These are phyloP conservation scores for Pulveroboletus sp. DNA, from an alignment of 768 basidiomycete genomes.

Conservation along the genomic window DNA sequence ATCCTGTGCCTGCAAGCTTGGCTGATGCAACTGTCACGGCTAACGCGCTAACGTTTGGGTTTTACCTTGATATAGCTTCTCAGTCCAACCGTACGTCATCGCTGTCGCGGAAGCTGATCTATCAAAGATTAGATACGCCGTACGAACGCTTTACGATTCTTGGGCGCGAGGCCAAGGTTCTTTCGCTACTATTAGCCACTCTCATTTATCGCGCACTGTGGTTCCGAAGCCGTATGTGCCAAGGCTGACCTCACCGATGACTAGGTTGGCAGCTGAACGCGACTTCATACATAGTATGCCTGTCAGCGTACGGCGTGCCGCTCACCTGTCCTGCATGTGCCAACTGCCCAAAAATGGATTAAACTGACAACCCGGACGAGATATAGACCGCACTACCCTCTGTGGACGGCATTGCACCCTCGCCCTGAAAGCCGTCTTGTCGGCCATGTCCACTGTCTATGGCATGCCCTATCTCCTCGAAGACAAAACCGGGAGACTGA, in stretches of 20 bases:
- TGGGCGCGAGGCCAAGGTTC: constrained; percentile 16
- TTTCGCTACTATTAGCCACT: constrained; percentile 12
- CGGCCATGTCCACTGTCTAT: constrained; percentile 37
- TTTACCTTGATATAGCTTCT: constrained; percentile 21
- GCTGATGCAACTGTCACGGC: constrained; percentile 8
- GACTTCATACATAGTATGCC: constrained; percentile 17
- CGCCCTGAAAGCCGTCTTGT: not conserved
- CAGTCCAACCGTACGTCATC: constrained; percentile 28
- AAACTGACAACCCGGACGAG: constrained; percentile 9
- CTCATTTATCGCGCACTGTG: constrained; percentile 9
- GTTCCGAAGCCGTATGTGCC: not conserved
- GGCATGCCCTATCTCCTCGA: constrained; percentile 61
- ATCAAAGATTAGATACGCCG: constrained; percentile 6
- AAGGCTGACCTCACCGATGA: too few relatives aligned
- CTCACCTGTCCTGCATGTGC: constrained; percentile 14
- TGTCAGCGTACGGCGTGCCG: constrained; percentile 13
- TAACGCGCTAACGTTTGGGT: constrained; percentile 13
- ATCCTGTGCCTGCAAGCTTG: constrained; percentile 12
- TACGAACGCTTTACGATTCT: constrained; percentile 11
- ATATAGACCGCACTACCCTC: constrained; percentile 19
- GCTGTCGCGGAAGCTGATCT: constrained; percentile 11
- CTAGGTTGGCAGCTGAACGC: constrained; percentile 12
- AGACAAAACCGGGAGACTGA: constrained; percentile 51
- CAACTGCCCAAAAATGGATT: constrained; percentile 22
- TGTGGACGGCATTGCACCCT: not conserved